Base-by-base conservation (phyloP, 2,329 filamentous ascomycete species). In the Claviceps cyperi region DNA sequence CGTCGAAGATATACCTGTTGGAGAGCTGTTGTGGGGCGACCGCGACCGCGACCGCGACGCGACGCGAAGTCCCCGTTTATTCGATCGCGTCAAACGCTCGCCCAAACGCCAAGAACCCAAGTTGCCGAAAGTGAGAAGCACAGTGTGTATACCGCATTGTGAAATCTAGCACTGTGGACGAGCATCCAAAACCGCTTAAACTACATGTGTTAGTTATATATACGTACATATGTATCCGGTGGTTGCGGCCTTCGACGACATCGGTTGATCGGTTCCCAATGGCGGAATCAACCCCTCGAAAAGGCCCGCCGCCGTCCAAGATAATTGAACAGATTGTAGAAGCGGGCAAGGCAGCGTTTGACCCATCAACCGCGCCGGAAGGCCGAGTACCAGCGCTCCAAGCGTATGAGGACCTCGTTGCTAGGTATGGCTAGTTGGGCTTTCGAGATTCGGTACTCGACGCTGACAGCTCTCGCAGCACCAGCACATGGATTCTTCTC, bases 401-500 rank as follows among this genome's bases (percentile, higher is more conserved):
- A 39, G 67, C 71, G 48, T 75, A 77, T 45, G 62, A 70, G 43
- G 61, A 68, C n/a, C 61, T 78, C 43, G 64, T 79, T 32, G 65
- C 71, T 49, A 71, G 66, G 76, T 77, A 66, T 3, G 49, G 17
- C n/a, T 7, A 56, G 66, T 11, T 35, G 19, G 11, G 3, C 24
- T 11, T 17, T 14, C 9, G 17, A 24, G 8, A 17, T 44, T 17
- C n/a, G 19, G 21, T 4, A 19, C 28, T 40, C 3, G 4, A 9
- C 1, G 28, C 54, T 56, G 50, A 54, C 17, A 7, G 14, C 6
- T 19, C 4, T n/a, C 13, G 8, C 53, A 69, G 67, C 35, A 60
- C 62, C 5, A 58, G 62, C 21, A 62, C 74, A 35, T 76, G 76
- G 57, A 71, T 68, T 28, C 69, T 86, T 8, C 66, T 86, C 21